phyloP scores from a whole-genome alignment of 2,329 filamentous ascomycete genomes.

The Myrmaecium sp. region DNA sequence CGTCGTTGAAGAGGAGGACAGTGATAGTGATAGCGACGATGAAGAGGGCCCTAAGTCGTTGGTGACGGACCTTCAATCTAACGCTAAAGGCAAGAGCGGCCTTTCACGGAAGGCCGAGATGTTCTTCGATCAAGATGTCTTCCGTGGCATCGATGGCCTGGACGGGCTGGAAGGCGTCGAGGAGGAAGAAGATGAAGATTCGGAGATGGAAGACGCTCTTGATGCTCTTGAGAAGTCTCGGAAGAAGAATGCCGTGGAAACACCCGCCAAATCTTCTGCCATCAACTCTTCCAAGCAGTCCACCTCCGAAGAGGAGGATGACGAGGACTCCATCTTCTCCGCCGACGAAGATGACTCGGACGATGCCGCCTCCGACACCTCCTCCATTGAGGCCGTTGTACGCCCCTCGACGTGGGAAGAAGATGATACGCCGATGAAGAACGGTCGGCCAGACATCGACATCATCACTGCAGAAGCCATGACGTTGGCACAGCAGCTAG shows the following conservation, averaged over 20 bases:
- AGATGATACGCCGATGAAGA: conserved; percentile 42
- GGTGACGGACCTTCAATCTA: conserved; percentile 45
- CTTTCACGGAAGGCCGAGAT: conserved; percentile 72
- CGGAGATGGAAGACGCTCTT: too few species aligned
- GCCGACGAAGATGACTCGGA: conserved; percentile 14
- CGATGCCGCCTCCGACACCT: conserved; percentile 22
- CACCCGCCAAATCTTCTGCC: not conserved
- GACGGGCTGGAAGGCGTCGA: conserved; percentile 38
- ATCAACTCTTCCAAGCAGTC: too few species aligned
- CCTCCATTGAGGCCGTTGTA: conserved; percentile 47
- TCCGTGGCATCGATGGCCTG: conserved; percentile 60
- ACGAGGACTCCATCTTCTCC: not conserved
- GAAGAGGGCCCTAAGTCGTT: conserved; percentile 32
- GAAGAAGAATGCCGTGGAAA: not conserved
- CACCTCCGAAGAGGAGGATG: conserved; percentile 5
- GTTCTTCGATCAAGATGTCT: conserved; percentile 93
- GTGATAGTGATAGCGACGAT: conserved; percentile 46
- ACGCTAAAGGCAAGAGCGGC: conserved; percentile 33
- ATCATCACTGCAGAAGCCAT: conserved; percentile 99
- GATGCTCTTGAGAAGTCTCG: conserved; percentile 5
- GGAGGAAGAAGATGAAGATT: conserved; percentile 28
- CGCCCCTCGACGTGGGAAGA: conserved; percentile 46
- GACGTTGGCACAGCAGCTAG: conserved; percentile 86
- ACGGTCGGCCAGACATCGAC: conserved; percentile 67
- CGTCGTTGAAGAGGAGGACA: conserved; percentile 41